Evolutionary conservation across 2,329 filamentous ascomycete genomes (phyloP), one percentile per base, ranked within the genome.

Genomic region (Colletotrichum endophyticum): DNA sequence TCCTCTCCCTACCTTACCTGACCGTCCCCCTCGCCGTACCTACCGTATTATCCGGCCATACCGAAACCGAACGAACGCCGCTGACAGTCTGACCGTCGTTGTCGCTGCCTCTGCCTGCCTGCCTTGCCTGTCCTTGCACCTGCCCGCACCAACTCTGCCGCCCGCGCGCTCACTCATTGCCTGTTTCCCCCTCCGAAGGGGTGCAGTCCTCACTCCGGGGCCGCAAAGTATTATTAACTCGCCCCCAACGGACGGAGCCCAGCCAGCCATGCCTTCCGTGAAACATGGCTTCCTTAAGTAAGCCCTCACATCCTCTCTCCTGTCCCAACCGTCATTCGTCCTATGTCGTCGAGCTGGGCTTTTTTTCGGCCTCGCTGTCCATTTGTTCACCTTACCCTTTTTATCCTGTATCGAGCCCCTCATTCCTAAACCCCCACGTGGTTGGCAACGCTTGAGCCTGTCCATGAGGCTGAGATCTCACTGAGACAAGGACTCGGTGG

Each of bases 241-340:
- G 59, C 28, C 64, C 63, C 64, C 22, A 57, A 73, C 66, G 57
- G 19, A n/a, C 36, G 39, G 59, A 39, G 25, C 64, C 70, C 64
- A 66, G 27, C 64, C 59, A 27, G 70, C 59, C 64, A 70, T 76
- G 74, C 44, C 73, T 49, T 73, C 57, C 44, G 30, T 76, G 74
- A 76, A 73, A 76, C 74, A 76, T 76, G 74, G 74, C 74, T 61
- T 76, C 74, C 70, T 76, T 76, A 66, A 76, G 74, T 76, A 76
- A 76, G 74, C 74, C 44, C 28, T 28, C 25, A 34, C 22, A 34
- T 53, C 44, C 44, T 59, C 32, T 59, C 32, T 67, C 44, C n/a
- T 59, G 27, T 27, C 22, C 36, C 34, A 7, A 30, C 22, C 34
- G n/a, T 66, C 70, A 30, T 73, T 61, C 73, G 44, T 69, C 64